Evolutionary conservation across 169 alveolate genomes (phyloP).

Genomic region (Plasmodium coatneyi): DNA sequence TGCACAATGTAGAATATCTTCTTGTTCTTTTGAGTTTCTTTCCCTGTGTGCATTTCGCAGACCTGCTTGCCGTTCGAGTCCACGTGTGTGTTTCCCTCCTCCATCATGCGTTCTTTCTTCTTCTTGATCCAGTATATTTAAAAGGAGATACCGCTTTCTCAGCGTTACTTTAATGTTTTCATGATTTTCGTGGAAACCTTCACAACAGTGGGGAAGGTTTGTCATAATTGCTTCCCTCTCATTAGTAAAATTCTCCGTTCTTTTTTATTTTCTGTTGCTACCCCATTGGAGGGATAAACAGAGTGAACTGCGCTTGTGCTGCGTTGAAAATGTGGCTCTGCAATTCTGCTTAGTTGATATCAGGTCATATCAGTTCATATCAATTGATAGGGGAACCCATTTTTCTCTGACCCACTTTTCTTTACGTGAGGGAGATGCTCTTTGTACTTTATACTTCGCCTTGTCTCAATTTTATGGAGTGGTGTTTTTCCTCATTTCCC

Average conservation of each 20-base stretch:
- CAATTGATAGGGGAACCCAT: neutral
- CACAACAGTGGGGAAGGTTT: neutral
- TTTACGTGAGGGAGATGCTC: neutral
- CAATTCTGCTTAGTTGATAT: neutral
- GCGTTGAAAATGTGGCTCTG: neutral
- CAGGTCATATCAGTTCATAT: too few relatives aligned
- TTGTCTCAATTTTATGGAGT: neutral
- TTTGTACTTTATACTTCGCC: neutral
- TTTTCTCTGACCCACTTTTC: neutral
- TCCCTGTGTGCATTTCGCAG: neutral
- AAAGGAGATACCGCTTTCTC: neutral
- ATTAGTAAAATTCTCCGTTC: neutral
- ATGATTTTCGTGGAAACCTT: neutral
- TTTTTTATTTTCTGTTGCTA: neutral
- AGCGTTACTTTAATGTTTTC: neutral
- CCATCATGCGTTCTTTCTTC: neutral
- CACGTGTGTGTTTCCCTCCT: neutral
- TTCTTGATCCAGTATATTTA: neutral
- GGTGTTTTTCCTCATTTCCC: neutral
- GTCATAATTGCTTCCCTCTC: neutral
- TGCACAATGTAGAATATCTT: conserved; percentile 24
- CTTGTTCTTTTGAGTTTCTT: neutral
- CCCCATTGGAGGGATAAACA: neutral
- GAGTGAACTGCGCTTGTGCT: neutral
- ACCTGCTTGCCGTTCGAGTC: neutral